These are phyloP conservation scores for Penicillium polonicum DNA, from an alignment of 2,329 filamentous ascomycete genomes.

Conservation along the genomic window DNA sequence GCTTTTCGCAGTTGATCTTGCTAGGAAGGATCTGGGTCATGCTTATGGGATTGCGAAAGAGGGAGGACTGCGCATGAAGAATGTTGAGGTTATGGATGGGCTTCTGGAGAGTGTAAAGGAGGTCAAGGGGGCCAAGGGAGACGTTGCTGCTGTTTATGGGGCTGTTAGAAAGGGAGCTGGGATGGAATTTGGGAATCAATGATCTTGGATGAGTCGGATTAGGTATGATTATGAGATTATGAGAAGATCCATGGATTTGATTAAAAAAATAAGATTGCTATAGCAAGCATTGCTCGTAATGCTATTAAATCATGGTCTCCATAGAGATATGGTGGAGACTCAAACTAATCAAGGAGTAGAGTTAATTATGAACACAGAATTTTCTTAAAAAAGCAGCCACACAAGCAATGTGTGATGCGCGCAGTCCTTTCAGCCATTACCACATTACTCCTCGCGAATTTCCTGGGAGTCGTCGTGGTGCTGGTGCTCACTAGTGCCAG, in stretches of 20 bases:
- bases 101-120: constrained; percentile 70
- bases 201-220: neutral
- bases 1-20: constrained; percentile 79
- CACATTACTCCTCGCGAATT: constrained; percentile 12
- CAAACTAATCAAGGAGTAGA: constrained; percentile 11
- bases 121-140: constrained; percentile 67
- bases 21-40: constrained; percentile 78
- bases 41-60: constrained; percentile 65
- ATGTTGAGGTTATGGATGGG: constrained; percentile 64
- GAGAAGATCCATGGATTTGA: neutral
- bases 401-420: neutral
- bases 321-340: constrained; percentile 9
- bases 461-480: constrained; percentile 19
- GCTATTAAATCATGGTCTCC: constrained; percentile 13
- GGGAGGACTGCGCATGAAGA: constrained; percentile 62
- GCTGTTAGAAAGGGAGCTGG: constrained; percentile 72
- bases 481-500: constrained; percentile 20
- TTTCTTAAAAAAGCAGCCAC: constrained; percentile 8
- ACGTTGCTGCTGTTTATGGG: constrained; percentile 81
- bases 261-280: neutral
- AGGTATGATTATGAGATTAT: neutral
- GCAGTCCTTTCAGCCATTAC: constrained; percentile 1
- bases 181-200: constrained; percentile 67
- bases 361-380: constrained; percentile 18
- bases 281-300: neutral